Evolutionary conservation across 352 stramenopile species (phyloP), one percentile per base, ranked within the genome.

Genomic region (Phytophthora nicotianae): DNA sequence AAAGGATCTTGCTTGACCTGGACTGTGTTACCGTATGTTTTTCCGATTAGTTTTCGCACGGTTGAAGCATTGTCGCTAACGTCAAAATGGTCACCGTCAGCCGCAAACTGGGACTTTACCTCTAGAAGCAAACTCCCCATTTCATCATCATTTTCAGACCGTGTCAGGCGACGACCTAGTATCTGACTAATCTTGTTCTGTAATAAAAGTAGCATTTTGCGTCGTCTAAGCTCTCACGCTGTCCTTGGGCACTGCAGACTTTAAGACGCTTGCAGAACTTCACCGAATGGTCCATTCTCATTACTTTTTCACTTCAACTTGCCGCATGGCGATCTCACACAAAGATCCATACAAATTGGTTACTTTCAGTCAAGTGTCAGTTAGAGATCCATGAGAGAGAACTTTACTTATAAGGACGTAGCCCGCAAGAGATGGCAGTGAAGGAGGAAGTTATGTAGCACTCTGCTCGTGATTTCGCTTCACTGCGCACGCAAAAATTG

Each of bases 141-240:
- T n/a, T 43, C 37, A 16, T 43, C 37, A 6, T 43, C 38, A 59
- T 68, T 68, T 24, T 52, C 37, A 19, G 51, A 59, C 49, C 54
- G 42, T n/a, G 42, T 51, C 58, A 56, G 47, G 23, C 37, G 37
- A 21, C 37, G 37, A 43, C 37, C 37, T 2, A 43, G 16, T 26
- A 56, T 58, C 37, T 48, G 48, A 1, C 57, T 40, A 14, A 53
- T 23, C 13, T 53, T 38, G 14, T 64, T 64, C 17, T 53, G 38
- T 14, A 55, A 3, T 2, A 64, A 29, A 7, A 58, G 17, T 40
- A 64, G 8, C 19, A 64, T 20, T n/a, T 63, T 56, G 26, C 56
- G 27, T 57, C 46, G 2, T 14, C 7, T 10, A 63, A 13, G 19
- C 19, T 56, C 17, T 50, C 46, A 2, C 37, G n/a, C 35, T 55